Percentiles rank a stretch among this genome's conserved stretches.
Conservation (phyloP, 495 filamentous ascomycete genomes). For the Aspergillus olivimuriae region DNA sequence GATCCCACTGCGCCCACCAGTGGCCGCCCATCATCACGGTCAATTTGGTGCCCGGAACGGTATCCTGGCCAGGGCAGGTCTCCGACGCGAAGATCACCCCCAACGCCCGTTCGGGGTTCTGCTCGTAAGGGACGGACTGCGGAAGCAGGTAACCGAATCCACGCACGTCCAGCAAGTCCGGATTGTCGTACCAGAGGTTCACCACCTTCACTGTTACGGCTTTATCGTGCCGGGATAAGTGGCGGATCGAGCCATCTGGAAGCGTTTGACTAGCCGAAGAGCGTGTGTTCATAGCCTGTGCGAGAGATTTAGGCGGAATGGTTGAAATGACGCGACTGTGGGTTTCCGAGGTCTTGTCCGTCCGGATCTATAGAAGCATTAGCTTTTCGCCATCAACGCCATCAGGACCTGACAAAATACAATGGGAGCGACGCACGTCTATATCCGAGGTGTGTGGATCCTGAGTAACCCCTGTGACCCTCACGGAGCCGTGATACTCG, state of each 20-base stretch:
- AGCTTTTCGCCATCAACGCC: too few species aligned
- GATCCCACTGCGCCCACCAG: conserved; percentile 68
- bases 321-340: conserved; percentile 69
- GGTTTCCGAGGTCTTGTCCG: conserved; percentile 21
- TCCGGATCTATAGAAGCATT: too few species aligned
- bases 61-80: conserved; percentile 48
- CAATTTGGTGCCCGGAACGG: conserved; percentile 67
- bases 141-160: conserved; percentile 94
- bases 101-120: conserved; percentile 79
- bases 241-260: conserved; percentile 17
- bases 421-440: conserved; percentile 6
- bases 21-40: conserved; percentile 96
- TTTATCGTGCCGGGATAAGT: conserved; percentile 45
- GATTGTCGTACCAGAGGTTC: conserved; percentile 74
- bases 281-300: conserved; percentile 13
- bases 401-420: too few species aligned
- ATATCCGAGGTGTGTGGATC: conserved; percentile 10
- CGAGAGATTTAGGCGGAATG: conserved; percentile 41
- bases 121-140: conserved; percentile 54
- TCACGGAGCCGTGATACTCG: too few species aligned
- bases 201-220: conserved; percentile 84
- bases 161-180: conserved; percentile 52
- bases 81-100: conserved; percentile 90
- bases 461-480: too few species aligned
- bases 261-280: conserved; percentile 6